Evolutionary conservation across 2,329 filamentous ascomycete genomes (phyloP).

Genomic region (Dendrostoma leiphaemia): DNA sequence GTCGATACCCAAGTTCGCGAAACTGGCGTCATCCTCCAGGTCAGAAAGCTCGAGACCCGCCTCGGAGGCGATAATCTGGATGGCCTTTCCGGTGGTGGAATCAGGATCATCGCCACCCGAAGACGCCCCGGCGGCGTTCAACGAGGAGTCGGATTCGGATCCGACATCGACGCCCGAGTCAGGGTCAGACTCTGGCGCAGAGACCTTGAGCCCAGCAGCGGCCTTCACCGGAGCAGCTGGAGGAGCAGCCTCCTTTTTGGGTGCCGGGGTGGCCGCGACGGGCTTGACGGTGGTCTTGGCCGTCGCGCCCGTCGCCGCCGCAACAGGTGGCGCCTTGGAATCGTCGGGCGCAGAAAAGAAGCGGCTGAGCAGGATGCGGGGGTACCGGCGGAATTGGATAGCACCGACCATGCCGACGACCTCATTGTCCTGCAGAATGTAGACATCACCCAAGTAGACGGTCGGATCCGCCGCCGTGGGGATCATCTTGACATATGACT

Average conservation of each 20-base stretch:
- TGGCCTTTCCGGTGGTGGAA: constrained; percentile 26
- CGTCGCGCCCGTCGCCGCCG: too few species aligned
- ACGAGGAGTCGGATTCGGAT: too few species aligned
- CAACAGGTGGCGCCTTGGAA: too few species aligned
- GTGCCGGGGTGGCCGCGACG: too few species aligned
- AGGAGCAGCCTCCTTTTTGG: too few species aligned
- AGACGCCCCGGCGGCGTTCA: too few species aligned
- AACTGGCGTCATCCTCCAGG: constrained; percentile 31
- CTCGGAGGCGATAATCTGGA: constrained; percentile 48
- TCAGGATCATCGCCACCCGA: too few species aligned
- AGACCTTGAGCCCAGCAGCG: too few species aligned
- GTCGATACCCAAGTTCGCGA: constrained; percentile 36
- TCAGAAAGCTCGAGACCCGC: constrained; percentile 55
- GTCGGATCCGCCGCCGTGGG: constrained; percentile 25
- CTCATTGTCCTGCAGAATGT: constrained; percentile 21
- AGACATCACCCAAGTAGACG: constrained; percentile 23
- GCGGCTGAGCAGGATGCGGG: constrained; percentile 33
- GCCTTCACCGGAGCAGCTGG: too few species aligned
- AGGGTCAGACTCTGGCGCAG: too few species aligned
- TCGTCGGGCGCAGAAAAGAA: constrained; percentile 37
- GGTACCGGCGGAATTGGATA: constrained; percentile 36
- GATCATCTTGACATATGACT: constrained; percentile 37
- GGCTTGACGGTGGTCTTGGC: too few species aligned
- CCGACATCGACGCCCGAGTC: too few species aligned
- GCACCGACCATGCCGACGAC: constrained; percentile 32